These are phyloP conservation scores for Phytopythium vexans DNA, from an alignment of 352 stramenopile species.

Conservation along the genomic window DNA sequence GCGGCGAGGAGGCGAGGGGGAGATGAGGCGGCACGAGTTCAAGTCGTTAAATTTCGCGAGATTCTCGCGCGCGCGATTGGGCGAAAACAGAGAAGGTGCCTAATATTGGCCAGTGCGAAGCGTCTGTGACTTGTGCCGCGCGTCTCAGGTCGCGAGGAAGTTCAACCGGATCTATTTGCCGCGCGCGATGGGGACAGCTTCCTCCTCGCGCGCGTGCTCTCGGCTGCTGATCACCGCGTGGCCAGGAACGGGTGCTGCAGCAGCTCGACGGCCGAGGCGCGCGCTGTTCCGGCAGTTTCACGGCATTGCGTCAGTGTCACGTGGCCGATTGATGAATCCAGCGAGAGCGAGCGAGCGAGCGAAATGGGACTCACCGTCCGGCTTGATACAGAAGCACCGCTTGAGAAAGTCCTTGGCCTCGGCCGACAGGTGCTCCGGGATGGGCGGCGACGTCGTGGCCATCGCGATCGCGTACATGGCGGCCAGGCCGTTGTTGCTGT, in stretches of 20 bases:
- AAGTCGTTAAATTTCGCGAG: too few species aligned
- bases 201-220: too few species aligned
- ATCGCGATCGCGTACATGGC: constrained; percentile 74
- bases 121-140: too few species aligned
- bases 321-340: constrained; percentile 1
- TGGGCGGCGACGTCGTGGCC: constrained; percentile 39
- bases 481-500: constrained; percentile 52
- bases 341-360: neutral
- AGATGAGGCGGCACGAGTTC: too few species aligned
- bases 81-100: too few species aligned
- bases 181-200: too few species aligned
- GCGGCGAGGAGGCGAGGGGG: too few species aligned
- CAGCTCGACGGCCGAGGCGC: constrained; percentile 63
- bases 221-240: neutral
- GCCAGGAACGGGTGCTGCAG: constrained; percentile 55
- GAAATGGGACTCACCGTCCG: constrained; percentile 32
- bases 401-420: constrained; percentile 55
- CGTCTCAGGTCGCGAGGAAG: too few species aligned
- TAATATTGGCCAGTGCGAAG: too few species aligned
- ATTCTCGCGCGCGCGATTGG: too few species aligned
- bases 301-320: neutral
- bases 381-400: constrained; percentile 74
- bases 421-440: constrained; percentile 45
- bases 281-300: constrained; percentile 23
- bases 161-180: too few species aligned